phyloP scores from a whole-genome alignment of 106 monocot species.

The Ottelia alismoides region DNA sequence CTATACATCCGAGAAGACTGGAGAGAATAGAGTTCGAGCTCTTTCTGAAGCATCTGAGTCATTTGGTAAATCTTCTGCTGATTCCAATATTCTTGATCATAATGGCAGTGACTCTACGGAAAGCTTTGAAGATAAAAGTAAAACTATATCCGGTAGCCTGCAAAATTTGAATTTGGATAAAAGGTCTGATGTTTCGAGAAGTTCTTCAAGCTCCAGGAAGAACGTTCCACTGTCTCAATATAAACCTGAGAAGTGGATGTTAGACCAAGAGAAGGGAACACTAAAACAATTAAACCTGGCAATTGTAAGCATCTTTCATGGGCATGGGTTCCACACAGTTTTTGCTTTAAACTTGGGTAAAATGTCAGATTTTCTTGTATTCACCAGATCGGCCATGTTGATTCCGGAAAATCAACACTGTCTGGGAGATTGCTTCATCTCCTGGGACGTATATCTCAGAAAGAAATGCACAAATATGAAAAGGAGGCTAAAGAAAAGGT shows the following conservation, averaged over 20 bases:
- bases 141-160: constrained; percentile 21
- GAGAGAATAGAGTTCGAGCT: too few species aligned
- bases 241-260: constrained; percentile 83
- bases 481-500: constrained; percentile 93
- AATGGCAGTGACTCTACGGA: neutral
- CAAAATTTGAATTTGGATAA: constrained; percentile 37
- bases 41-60: too few species aligned
- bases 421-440: constrained; percentile 81
- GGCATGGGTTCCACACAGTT: neutral
- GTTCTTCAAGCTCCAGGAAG: constrained; percentile 16
- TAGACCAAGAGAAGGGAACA: constrained; percentile 33
- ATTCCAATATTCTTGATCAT: too few species aligned
- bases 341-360: neutral
- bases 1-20: too few species aligned
- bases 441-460: constrained; percentile 67
- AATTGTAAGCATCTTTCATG: constrained; percentile 37
- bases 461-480: constrained; percentile 91
- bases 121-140: constrained; percentile 4
- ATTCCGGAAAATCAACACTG: constrained; percentile 96
- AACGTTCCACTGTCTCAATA: constrained; percentile 18
- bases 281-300: constrained; percentile 70
- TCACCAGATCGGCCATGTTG: constrained; percentile 87
- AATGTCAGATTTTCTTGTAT: neutral
- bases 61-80: too few species aligned
- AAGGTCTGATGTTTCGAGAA: constrained; percentile 1